A percentile compares a stretch with the other conserved stretches of the same genome.
These are phyloP conservation scores for Cucurbita pepo DNA, from an alignment of 306 rosid species.

Conservation along the genomic window DNA sequence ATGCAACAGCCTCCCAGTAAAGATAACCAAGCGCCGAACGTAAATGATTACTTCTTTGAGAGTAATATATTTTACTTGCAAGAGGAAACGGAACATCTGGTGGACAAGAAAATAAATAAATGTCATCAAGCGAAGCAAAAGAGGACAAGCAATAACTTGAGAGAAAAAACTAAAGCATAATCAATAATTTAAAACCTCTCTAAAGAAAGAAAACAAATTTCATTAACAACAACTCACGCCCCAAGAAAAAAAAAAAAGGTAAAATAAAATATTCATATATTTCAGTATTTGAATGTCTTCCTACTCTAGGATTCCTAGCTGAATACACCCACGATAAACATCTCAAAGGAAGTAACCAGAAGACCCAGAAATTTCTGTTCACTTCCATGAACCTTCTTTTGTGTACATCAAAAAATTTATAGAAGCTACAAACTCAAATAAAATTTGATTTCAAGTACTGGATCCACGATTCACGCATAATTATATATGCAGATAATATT, in stretches of 20 bases:
- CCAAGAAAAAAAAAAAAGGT: no score
- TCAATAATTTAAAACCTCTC: background rate
- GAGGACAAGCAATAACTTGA: background rate
- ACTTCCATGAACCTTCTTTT: background rate
- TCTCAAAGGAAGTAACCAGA: background rate
- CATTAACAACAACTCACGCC: no score
- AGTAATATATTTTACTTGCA: constrained; percentile 79
- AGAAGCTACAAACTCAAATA: background rate
- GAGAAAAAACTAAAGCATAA: background rate
- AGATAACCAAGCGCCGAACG: constrained; percentile 55
- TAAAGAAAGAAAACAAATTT: background rate
- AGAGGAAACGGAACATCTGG: constrained; percentile 75
- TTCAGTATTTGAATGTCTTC: background rate
- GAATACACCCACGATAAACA: background rate
- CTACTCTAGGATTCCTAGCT: background rate
- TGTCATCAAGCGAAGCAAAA: constrained; percentile 4
- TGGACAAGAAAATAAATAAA: constrained; percentile 6
- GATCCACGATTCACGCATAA: background rate
- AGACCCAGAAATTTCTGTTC: background rate
- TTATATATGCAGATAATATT: background rate
- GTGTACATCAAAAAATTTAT: background rate
- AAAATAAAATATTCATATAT: no score
- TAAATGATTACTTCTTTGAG: constrained; percentile 57
- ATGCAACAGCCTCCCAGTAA: constrained; percentile 40
- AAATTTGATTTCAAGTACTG: background rate